These are phyloP conservation scores for Fraxinus cuspidata DNA, from an alignment of 257 asterid species.

Conservation along the genomic window DNA sequence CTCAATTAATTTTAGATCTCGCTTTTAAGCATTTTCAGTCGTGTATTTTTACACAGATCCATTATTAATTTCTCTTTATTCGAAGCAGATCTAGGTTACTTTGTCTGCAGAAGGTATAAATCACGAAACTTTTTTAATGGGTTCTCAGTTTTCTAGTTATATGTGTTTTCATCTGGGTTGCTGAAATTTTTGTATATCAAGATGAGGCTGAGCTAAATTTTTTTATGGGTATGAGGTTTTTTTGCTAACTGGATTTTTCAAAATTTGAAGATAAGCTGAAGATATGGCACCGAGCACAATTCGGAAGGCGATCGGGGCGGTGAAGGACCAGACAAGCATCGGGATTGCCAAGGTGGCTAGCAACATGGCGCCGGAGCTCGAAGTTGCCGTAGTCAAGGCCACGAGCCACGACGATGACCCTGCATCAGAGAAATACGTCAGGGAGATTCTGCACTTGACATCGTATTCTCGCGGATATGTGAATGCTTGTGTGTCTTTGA, in stretches of 20 bases:
- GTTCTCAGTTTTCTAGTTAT: not conserved
- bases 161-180: not conserved
- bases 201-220: not conserved
- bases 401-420: constrained; percentile 86
- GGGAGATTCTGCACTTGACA: constrained; percentile 64
- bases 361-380: constrained; percentile 78
- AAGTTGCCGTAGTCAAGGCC: constrained; percentile 77
- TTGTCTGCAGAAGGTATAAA: constrained; percentile 26
- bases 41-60: constrained; percentile 15
- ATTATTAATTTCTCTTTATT: not conserved
- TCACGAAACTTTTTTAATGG: not conserved
- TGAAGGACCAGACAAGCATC: constrained; percentile 82
- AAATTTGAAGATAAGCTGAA: constrained; percentile 23
- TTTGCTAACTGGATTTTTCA: not conserved
- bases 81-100: constrained; percentile 19
- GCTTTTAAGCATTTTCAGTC: not conserved
- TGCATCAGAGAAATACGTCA: constrained; percentile 65
- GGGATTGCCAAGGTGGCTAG: constrained; percentile 74
- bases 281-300: constrained; percentile 75
- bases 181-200: not conserved
- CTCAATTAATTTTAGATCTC: constrained; percentile 11
- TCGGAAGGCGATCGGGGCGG: constrained; percentile 81
- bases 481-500: constrained; percentile 55
- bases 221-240: not conserved
- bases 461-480: constrained; percentile 66